Percentiles rank a stretch among this genome's conserved stretches.
phyloP scores from a whole-genome alignment of 495 filamentous ascomycete genomes.

The Podospora comata region DNA sequence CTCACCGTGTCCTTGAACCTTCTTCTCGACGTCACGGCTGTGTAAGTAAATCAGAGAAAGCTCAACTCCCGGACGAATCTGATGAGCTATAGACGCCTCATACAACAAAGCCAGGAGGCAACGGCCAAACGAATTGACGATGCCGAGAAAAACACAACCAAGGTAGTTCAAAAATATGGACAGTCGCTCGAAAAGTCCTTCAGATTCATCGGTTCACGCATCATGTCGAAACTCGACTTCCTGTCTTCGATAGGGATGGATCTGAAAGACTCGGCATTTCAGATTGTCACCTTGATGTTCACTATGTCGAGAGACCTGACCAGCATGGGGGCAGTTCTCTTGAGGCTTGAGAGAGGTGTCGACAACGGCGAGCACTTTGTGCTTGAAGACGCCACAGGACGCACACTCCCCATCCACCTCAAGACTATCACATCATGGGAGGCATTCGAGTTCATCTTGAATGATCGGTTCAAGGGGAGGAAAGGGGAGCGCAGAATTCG shows the following conservation, averaged over 20 bases:
- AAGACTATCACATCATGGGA: conserved; percentile 13
- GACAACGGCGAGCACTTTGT: conserved; percentile 2
- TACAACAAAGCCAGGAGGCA: background rate
- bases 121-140: background rate
- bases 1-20: background rate
- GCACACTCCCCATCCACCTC: conserved; percentile 1
- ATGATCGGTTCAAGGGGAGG: conserved; percentile 11
- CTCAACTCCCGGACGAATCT: background rate
- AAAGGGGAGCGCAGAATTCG: conserved; percentile 4
- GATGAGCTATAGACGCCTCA: background rate
- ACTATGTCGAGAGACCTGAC: background rate
- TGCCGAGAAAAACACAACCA: background rate
- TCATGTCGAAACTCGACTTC: background rate
- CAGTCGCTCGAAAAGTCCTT: background rate
- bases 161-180: background rate
- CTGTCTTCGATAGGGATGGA: background rate
- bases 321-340: background rate
- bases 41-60: background rate
- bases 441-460: conserved; percentile 10
- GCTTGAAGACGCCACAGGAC: conserved; percentile 10
- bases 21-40: background rate
- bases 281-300: background rate
- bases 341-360: background rate
- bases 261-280: background rate
- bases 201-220: background rate